These are phyloP conservation scores for Penicillium psychrofluorescens DNA, from an alignment of 495 filamentous ascomycete species.

Conservation along the genomic window DNA sequence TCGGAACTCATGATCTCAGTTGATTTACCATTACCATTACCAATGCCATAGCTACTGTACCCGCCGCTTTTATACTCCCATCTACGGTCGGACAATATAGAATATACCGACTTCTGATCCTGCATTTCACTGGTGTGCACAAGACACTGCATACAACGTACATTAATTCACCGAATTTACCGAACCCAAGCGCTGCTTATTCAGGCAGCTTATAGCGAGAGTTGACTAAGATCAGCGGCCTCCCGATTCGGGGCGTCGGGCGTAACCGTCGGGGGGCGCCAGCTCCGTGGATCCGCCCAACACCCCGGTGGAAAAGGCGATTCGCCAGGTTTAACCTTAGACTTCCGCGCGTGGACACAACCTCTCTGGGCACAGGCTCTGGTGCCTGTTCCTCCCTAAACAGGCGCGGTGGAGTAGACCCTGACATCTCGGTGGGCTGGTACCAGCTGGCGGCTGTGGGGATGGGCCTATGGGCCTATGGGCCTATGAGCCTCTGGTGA, in stretches of 20 bases:
- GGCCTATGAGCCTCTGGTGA: too few species aligned
- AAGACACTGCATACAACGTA: too few species aligned
- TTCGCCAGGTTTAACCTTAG: slow-evolving; percentile 9
- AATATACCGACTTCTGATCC: too few species aligned
- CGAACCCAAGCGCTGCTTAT: neutral
- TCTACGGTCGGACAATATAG: too few species aligned
- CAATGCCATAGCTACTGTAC: too few species aligned
- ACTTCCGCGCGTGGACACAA: neutral
- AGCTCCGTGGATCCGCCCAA: too few species aligned
- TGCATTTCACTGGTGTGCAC: too few species aligned
- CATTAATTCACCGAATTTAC: neutral
- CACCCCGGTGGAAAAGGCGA: neutral
- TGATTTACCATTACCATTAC: too few species aligned
- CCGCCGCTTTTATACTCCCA: too few species aligned
- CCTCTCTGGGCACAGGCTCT: neutral
- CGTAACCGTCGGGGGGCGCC: slow-evolving; percentile 3
- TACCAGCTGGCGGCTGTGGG: slow-evolving; percentile 11
- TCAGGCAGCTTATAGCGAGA: neutral
- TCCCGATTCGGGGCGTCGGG: slow-evolving; percentile 11
- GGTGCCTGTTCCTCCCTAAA: slow-evolving; percentile 20
- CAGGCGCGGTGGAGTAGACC: too few species aligned
- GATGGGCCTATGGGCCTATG: too few species aligned
- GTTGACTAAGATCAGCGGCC: neutral
- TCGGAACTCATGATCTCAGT: neutral
- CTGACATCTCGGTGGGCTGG: too few species aligned